Percentiles rank a stretch among this genome's conserved stretches.
These are phyloP conservation scores for Pouteria campechiana DNA, from an alignment of 179 eudicot species.

Conservation along the genomic window DNA sequence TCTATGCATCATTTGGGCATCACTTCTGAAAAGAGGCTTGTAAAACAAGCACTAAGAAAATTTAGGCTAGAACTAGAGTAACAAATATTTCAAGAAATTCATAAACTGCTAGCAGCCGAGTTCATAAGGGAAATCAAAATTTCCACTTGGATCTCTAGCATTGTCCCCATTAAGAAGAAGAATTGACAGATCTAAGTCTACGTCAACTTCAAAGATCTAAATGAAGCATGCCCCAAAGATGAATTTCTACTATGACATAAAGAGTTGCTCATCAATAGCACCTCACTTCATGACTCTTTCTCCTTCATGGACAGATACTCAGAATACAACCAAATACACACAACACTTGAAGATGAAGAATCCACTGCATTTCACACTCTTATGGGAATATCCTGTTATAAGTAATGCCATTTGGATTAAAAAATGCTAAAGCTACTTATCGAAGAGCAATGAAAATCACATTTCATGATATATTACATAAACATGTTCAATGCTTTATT, in stretches of 20 bases:
- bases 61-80: background rate
- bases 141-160: slow-evolving; percentile 2
- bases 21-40: background rate
- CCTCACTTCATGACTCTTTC: background rate
- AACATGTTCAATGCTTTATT: no score
- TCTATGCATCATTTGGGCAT: background rate
- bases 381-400: no score
- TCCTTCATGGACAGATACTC: slow-evolving; percentile 3
- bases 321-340: slow-evolving; percentile 2
- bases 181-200: slow-evolving; percentile 1
- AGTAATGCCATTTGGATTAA: no score
- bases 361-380: no score
- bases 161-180: slow-evolving; percentile 4
- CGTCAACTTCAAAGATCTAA: slow-evolving; percentile 4
- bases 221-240: background rate
- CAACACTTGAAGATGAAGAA: slow-evolving; percentile 5
- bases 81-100: background rate
- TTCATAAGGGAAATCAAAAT: slow-evolving; percentile 4
- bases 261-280: slow-evolving; percentile 1
- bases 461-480: no score
- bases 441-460: no score
- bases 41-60: slow-evolving; percentile 1
- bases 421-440: no score
- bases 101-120: background rate
- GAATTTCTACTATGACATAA: background rate